phyloP scores from a whole-genome alignment of 306 rosid species.

The Ziziphus jujuba region DNA sequence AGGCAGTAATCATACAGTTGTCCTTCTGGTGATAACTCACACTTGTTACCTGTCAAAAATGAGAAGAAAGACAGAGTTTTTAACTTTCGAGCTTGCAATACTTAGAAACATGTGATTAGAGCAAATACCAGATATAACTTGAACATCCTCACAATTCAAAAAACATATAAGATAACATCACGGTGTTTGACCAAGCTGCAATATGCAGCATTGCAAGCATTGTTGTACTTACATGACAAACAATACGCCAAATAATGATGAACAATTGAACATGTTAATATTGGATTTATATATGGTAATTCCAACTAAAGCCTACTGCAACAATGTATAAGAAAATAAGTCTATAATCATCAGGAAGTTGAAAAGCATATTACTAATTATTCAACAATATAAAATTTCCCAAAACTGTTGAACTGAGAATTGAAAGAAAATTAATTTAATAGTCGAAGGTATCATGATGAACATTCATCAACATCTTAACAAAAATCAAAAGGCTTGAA shows the following conservation, averaged over 20 bases:
- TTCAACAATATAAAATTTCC: background rate
- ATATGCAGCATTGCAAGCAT: no score
- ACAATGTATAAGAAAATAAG: no score
- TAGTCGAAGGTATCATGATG: constrained; percentile 7
- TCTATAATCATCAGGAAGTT: no score
- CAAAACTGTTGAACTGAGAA: background rate
- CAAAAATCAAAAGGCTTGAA: background rate
- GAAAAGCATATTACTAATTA: background rate
- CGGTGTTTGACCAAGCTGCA: no score
- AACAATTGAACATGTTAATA: no score
- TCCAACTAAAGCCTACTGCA: no score
- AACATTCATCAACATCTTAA: constrained; percentile 15
- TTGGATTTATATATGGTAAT: no score
- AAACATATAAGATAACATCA: no score
- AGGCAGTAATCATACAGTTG: constrained; percentile 71
- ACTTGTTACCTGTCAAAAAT: constrained; percentile 72
- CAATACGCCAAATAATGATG: no score
- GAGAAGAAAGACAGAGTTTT: background rate
- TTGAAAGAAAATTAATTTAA: background rate
- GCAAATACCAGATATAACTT: background rate
- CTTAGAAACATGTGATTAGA: background rate
- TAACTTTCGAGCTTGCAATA: background rate
- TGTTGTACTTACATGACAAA: no score
- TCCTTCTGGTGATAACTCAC: constrained; percentile 89
- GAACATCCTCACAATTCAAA: no score